phyloP scores from a whole-genome alignment of 805 yeast species.

The Wickerhamomyces kurtzmanii region DNA sequence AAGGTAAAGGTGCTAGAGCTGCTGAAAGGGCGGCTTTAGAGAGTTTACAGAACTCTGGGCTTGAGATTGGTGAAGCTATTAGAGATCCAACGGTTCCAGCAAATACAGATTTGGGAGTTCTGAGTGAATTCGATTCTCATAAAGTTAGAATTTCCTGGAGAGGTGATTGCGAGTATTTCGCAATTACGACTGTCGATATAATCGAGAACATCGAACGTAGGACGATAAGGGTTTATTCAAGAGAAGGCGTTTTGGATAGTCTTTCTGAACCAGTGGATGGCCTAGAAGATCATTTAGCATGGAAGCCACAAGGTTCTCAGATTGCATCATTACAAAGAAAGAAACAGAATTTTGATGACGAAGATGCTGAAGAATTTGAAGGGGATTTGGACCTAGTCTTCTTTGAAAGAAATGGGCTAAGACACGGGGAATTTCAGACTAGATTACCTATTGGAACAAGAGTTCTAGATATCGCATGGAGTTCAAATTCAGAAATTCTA shows the following conservation, averaged over 20 bases:
- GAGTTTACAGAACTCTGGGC: slow-evolving; percentile 42
- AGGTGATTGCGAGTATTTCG: slow-evolving; percentile 85
- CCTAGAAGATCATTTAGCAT: slow-evolving; percentile 60
- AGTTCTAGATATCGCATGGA: slow-evolving; percentile 62
- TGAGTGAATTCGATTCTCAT: slow-evolving; percentile 44
- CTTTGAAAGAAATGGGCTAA: slow-evolving; percentile 87
- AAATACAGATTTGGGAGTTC: slow-evolving; percentile 57
- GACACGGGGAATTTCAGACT: slow-evolving; percentile 78
- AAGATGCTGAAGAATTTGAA: slow-evolving; percentile 28
- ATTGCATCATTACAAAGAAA: slow-evolving; percentile 76
- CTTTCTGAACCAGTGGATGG: slow-evolving; percentile 88
- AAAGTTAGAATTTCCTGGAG: slow-evolving; percentile 71
- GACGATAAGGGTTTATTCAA: slow-evolving; percentile 70
- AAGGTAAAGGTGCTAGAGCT: slow-evolving; percentile 86
- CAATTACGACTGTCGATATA: slow-evolving; percentile 48
- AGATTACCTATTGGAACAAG: slow-evolving; percentile 43
- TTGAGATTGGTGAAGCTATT: slow-evolving; percentile 53
- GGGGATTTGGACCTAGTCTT: slow-evolving; percentile 44
- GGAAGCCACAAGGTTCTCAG: slow-evolving; percentile 88
- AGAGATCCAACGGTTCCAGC: slow-evolving; percentile 87
- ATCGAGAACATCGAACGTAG: slow-evolving; percentile 41
- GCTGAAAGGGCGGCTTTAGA: slow-evolving; percentile 52
- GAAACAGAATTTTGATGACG: slow-evolving; percentile 29
- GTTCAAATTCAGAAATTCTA: slow-evolving; percentile 66
- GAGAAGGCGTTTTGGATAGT: slow-evolving; percentile 71